Evolutionary conservation across 495 filamentous ascomycete genomes (phyloP).

Genomic region (Daldinia vernicosa): DNA sequence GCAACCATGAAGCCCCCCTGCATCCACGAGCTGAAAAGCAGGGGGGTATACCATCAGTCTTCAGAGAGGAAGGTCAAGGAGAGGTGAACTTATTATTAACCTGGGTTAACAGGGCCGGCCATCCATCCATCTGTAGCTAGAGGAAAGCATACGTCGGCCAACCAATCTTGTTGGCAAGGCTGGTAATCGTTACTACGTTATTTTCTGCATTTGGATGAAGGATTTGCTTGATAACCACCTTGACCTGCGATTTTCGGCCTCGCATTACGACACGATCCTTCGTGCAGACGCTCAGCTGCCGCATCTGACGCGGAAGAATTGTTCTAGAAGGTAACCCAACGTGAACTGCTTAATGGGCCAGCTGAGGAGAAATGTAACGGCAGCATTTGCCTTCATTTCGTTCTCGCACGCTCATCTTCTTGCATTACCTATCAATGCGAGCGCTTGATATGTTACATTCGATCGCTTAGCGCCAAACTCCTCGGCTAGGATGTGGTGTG

Average conservation of each 20-base stretch:
- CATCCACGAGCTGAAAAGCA: constrained; percentile 36
- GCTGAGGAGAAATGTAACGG: constrained; percentile 5
- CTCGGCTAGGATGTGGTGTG: constrained; percentile 5
- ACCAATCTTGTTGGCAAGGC: neutral
- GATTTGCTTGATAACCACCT: neutral
- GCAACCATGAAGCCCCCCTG: constrained; percentile 12
- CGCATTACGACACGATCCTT: constrained; percentile 9
- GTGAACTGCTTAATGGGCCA: neutral
- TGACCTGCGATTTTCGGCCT: constrained; percentile 8
- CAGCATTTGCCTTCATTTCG: neutral
- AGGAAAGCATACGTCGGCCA: neutral
- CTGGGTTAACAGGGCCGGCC: constrained; percentile 22
- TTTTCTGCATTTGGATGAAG: neutral
- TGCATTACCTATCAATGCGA: constrained; percentile 20
- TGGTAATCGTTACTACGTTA: neutral
- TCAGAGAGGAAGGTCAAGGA: constrained; percentile 31
- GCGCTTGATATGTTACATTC: constrained; percentile 9
- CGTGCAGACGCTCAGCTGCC: constrained; percentile 14
- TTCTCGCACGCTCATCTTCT: neutral
- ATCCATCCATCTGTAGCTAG: constrained; percentile 18
- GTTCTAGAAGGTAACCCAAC: constrained; percentile 23
- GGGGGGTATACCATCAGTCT: constrained; percentile 15
- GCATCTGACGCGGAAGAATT: constrained; percentile 25
- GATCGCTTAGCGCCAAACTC: constrained; percentile 14
- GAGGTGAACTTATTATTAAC: constrained; percentile 15